These are phyloP conservation scores for Trifolium dubium DNA, from an alignment of 306 rosid species.

Conservation along the genomic window DNA sequence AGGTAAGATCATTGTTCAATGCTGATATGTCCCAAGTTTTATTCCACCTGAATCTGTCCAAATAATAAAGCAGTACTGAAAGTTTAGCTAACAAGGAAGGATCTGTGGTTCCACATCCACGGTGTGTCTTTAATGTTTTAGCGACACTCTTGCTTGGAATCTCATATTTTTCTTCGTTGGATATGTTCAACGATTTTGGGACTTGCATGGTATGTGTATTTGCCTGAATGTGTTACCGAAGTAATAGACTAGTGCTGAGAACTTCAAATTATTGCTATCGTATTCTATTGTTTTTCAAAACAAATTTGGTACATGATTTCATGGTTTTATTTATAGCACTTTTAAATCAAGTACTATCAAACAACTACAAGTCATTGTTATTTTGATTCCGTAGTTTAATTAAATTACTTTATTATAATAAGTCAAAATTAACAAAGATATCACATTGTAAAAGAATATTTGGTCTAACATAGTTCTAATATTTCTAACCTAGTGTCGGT, in stretches of 20 bases:
- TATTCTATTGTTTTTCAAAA: too few species aligned
- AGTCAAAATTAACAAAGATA: background rate
- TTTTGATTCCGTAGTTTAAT: too few species aligned
- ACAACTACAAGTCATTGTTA: too few species aligned
- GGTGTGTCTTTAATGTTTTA: background rate
- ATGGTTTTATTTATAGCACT: too few species aligned
- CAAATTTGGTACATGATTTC: too few species aligned
- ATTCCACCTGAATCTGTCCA: background rate
- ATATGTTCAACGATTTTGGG: background rate
- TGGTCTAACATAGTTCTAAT: background rate
- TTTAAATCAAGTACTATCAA: too few species aligned
- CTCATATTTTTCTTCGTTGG: background rate
- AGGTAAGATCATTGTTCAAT: background rate
- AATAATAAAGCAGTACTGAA: background rate
- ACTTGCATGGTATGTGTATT: background rate
- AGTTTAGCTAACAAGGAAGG: background rate
- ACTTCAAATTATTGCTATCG: too few species aligned
- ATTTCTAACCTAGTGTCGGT: background rate
- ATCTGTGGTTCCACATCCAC: background rate
- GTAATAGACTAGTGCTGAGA: too few species aligned
- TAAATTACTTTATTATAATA: too few species aligned
- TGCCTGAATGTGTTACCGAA: background rate
- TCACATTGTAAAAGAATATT: too few species aligned
- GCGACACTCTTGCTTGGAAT: background rate
- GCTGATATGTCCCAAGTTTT: background rate